These are phyloP conservation scores for Anisodus acutangulus DNA, from an alignment of 257 asterid species.

Conservation along the genomic window DNA sequence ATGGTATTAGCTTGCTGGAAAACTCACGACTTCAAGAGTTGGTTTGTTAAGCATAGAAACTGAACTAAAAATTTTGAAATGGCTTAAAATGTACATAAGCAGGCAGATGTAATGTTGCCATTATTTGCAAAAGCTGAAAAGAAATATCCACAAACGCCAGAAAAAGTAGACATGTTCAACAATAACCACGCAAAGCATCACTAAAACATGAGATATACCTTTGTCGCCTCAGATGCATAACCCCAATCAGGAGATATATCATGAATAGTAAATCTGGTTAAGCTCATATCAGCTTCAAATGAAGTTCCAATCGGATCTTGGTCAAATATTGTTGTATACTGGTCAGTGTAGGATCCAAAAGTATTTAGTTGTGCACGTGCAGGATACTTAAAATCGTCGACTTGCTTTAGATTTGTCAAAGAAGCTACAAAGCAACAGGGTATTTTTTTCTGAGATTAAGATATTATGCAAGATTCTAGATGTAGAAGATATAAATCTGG, in stretches of 20 bases:
- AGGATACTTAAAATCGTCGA: conserved; percentile 46
- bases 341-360: conserved; percentile 49
- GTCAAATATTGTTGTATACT: conserved; percentile 53
- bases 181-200: neutral
- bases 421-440: conserved; percentile 48
- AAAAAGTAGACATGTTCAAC: neutral
- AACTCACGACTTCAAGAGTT: conserved; percentile 11
- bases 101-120: neutral
- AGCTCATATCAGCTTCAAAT: conserved; percentile 54
- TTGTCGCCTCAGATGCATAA: conserved; percentile 70
- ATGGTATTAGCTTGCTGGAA: conserved; percentile 16
- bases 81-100: neutral
- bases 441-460: conserved; percentile 27
- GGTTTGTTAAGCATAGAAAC: conserved; percentile 23
- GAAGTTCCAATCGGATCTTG: conserved; percentile 55
- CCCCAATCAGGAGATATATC: conserved; percentile 98
- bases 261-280: conserved; percentile 67
- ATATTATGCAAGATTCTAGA: conserved; percentile 9
- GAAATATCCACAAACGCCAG: conserved; percentile 1
- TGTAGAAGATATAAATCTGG: conserved; percentile 16
- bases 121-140: conserved; percentile 5
- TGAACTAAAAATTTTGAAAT: neutral
- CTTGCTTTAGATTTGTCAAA: conserved; percentile 48
- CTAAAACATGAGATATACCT: conserved; percentile 52
- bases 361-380: conserved; percentile 46